Conservation (phyloP, 176 grass and related monocot genomes). For the Panicum miliaceum region DNA sequence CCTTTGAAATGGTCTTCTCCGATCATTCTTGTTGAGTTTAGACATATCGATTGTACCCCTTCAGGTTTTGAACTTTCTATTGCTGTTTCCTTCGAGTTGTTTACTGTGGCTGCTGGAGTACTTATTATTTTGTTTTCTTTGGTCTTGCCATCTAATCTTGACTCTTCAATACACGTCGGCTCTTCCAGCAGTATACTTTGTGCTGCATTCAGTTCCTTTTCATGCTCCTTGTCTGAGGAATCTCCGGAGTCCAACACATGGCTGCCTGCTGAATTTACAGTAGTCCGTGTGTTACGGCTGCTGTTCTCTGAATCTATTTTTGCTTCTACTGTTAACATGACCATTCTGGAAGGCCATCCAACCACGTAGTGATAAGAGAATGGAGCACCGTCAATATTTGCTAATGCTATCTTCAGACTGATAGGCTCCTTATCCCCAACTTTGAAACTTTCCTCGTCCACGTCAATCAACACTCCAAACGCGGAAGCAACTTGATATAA, state of each 20-base stretch:
- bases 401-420: conserved; percentile 38
- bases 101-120: background rate
- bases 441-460: conserved; percentile 48
- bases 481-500: conserved; percentile 49
- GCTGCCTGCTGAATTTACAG: background rate
- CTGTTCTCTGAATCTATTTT: conserved; percentile 16
- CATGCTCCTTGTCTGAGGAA: background rate
- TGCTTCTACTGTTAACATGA: conserved; percentile 27
- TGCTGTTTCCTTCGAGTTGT: background rate
- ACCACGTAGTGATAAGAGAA: conserved; percentile 43
- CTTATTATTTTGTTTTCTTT: conserved; percentile 7
- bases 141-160: conserved; percentile 8
- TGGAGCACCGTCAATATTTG: conserved; percentile 6
- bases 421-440: conserved; percentile 35
- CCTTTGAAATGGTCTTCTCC: conserved; percentile 11
- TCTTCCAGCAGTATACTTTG: conserved; percentile 24
- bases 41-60: background rate
- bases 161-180: background rate
- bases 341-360: conserved; percentile 35
- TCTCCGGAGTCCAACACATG: background rate
- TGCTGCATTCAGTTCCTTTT: background rate
- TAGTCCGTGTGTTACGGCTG: background rate
- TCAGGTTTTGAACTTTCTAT: conserved; percentile 10
- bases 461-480: conserved; percentile 42
- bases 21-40: background rate